A percentile compares a stretch with the other conserved stretches of the same genome.
These are phyloP conservation scores for Micromonas commoda DNA, from an alignment of 139 green algal species.

Conservation along the genomic window DNA sequence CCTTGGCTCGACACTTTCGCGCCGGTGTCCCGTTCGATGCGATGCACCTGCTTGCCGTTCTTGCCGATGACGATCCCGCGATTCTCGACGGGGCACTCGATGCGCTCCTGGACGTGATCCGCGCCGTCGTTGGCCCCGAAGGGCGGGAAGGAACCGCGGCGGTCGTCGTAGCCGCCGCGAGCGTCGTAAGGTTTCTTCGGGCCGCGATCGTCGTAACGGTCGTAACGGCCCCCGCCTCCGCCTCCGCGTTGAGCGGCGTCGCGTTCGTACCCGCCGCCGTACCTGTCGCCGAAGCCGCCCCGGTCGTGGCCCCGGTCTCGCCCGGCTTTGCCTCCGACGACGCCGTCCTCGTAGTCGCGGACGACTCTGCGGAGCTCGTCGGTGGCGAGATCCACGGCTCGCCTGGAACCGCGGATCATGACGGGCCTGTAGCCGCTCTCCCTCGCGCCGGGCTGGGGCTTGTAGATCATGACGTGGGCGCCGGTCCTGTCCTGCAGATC, in stretches of 20 bases:
- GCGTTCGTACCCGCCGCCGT: neutral
- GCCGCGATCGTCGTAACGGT: too few relatives aligned
- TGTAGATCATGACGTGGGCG: neutral
- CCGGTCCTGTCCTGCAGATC: neutral
- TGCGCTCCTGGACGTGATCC: neutral
- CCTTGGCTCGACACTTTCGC: neutral
- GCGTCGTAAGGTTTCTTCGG: too few relatives aligned
- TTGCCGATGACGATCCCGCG: neutral
- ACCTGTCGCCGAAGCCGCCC: neutral
- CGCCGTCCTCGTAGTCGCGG: neutral
- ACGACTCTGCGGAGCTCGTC: neutral
- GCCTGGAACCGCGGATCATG: neutral
- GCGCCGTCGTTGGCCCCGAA: too few relatives aligned
- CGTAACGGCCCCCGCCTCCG: too few relatives aligned
- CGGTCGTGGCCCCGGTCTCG: neutral
- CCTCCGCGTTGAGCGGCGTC: neutral
- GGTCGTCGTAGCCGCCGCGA: too few relatives aligned
- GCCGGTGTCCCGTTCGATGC: neutral
- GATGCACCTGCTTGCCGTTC: neutral
- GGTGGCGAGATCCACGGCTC: neutral
- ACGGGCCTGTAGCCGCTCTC: neutral
- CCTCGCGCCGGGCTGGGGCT: neutral
- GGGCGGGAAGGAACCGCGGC: too few relatives aligned
- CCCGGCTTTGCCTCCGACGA: too few relatives aligned
- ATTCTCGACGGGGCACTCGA: neutral